Conservation (phyloP, 2,329 filamentous ascomycete genomes). For the Calonectria hongkongensis region DNA sequence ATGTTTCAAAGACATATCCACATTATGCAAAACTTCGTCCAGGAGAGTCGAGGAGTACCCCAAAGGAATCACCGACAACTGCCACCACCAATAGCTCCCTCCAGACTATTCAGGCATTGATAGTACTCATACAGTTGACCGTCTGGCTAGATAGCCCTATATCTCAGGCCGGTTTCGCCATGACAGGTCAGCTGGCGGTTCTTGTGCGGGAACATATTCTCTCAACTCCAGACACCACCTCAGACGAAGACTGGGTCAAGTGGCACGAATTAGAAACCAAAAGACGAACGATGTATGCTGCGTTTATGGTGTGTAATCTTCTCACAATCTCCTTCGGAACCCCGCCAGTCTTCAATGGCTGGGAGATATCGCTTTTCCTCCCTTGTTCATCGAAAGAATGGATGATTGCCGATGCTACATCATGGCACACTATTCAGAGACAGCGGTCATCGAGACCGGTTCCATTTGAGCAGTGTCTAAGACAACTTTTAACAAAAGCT, state of each 20-base stretch:
- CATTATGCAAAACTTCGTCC: slow-evolving; percentile 38
- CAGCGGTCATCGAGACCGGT: not conserved
- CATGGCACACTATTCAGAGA: not conserved
- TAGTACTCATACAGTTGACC: slow-evolving; percentile 73
- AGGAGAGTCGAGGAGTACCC: not conserved
- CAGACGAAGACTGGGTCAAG: not conserved
- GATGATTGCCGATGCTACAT: not conserved
- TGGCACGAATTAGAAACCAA: too few species aligned
- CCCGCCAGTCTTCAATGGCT: too few species aligned
- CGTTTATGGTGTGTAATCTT: too few species aligned
- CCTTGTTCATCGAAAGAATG: too few species aligned
- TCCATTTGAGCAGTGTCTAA: slow-evolving; percentile 5
- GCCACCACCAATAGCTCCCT: slow-evolving; percentile 55
- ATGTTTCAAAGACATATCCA: slow-evolving; percentile 51
- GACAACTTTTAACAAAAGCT: not conserved
- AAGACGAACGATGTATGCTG: too few species aligned
- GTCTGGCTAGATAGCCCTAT: slow-evolving; percentile 76
- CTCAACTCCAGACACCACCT: slow-evolving; percentile 65
- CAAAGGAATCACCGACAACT: not conserved
- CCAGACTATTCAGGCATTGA: slow-evolving; percentile 69
- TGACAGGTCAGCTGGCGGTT: slow-evolving; percentile 73
- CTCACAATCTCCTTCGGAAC: too few species aligned
- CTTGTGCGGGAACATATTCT: slow-evolving; percentile 71
- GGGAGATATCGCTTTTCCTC: too few species aligned
- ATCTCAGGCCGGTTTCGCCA: slow-evolving; percentile 72